A percentile compares a stretch with the other conserved stretches of the same genome.
Evolutionary conservation across 2,329 filamentous ascomycete species (phyloP).

Genomic region (Claviceps fusiformis): DNA sequence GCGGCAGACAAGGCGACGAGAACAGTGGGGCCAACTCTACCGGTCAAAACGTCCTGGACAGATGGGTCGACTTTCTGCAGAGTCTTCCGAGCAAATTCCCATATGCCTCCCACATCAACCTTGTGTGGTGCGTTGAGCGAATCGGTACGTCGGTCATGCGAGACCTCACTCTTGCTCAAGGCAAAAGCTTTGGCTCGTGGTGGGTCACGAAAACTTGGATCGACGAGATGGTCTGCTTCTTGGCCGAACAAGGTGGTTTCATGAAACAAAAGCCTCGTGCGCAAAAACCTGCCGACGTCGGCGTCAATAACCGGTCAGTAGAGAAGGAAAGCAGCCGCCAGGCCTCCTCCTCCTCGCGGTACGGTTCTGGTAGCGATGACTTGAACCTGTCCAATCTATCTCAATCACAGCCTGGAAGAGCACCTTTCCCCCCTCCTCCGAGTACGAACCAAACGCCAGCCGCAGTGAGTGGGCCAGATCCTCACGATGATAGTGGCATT

Average conservation of each 20-base stretch:
- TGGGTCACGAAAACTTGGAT: constrained; percentile 94
- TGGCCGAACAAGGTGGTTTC: constrained; percentile 83
- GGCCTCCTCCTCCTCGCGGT: constrained; percentile 17
- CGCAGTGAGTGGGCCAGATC: constrained; percentile 26
- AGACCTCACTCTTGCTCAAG: constrained; percentile 66
- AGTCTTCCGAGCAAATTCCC: constrained; percentile 59
- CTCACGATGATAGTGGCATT: constrained; percentile 62
- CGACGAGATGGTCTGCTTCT: constrained; percentile 84
- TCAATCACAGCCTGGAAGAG: constrained; percentile 34
- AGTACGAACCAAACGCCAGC: constrained; percentile 28
- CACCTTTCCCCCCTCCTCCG: constrained; percentile 34
- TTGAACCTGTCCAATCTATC: constrained; percentile 29
- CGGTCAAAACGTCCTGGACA: constrained; percentile 58
- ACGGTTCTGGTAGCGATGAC: constrained; percentile 33
- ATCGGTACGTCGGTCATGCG: constrained; percentile 66
- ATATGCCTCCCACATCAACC: constrained; percentile 55
- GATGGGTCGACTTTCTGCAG: constrained; percentile 62
- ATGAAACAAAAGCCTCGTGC: constrained; percentile 43
- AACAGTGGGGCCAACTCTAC: constrained; percentile 17
- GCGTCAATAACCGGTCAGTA: constrained; percentile 20
- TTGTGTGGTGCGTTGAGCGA: constrained; percentile 64
- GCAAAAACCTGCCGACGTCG: constrained; percentile 15
- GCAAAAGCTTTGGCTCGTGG: constrained; percentile 77
- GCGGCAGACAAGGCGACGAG: constrained; percentile 23
- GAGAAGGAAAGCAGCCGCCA: constrained; percentile 23